phyloP scores from a whole-genome alignment of 768 basidiomycete genomes.

The Pisolithus marmoratus region DNA sequence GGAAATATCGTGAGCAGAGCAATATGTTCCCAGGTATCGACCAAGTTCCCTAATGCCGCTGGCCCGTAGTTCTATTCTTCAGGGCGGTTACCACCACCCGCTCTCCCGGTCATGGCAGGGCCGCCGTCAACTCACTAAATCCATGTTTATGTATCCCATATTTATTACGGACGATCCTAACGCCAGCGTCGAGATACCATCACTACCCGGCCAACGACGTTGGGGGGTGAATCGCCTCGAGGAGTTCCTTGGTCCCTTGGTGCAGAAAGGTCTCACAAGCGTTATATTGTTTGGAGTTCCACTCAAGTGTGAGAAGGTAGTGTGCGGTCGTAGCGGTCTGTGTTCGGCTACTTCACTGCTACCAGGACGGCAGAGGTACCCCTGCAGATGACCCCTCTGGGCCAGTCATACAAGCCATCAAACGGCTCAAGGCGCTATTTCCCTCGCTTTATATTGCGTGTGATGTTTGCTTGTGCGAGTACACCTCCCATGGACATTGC shows the following conservation, averaged over 20 bases:
- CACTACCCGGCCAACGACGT: slow-evolving; percentile 80
- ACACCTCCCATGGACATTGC: slow-evolving; percentile 97
- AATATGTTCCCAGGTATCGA: neutral
- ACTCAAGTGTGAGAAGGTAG: slow-evolving; percentile 71
- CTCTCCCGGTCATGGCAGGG: slow-evolving; percentile 85
- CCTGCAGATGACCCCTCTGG: slow-evolving; percentile 88
- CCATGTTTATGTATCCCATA: slow-evolving; percentile 99
- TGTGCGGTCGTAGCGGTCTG: neutral
- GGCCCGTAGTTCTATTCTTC: slow-evolving; percentile 61
- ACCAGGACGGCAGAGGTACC: slow-evolving; percentile 73
- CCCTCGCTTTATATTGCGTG: slow-evolving; percentile 84
- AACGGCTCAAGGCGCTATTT: slow-evolving; percentile 68
- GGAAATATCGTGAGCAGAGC: slow-evolving; percentile 42
- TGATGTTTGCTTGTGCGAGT: slow-evolving; percentile 99
- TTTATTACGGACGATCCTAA: slow-evolving; percentile 95
- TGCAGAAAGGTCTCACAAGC: slow-evolving; percentile 83
- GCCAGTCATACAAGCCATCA: slow-evolving; percentile 92
- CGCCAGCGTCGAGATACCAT: slow-evolving; percentile 68
- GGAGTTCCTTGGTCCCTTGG: slow-evolving; percentile 78
- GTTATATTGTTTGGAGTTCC: slow-evolving; percentile 97
- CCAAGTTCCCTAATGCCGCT: slow-evolving; percentile 2
- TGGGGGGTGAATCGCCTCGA: slow-evolving; percentile 97
- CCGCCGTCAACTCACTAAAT: slow-evolving; percentile 71
- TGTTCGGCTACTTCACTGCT: neutral
- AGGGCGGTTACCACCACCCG: slow-evolving; percentile 93